Evolutionary conservation across 768 basidiomycete species (phyloP), one percentile per base, ranked within the genome.

Genomic region (Floccularia luteovirens): DNA sequence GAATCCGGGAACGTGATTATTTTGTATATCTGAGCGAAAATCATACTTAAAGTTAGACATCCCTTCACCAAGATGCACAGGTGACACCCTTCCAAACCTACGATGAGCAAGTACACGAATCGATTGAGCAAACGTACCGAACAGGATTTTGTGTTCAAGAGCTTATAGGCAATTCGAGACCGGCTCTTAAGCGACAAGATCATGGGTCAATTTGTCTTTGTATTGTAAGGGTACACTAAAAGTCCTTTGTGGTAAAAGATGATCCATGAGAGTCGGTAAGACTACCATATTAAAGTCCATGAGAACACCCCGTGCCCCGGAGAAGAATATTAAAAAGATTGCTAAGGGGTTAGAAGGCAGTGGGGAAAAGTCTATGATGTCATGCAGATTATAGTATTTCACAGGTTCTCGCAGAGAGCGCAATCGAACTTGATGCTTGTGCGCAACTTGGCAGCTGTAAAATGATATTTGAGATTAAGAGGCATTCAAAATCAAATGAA

Each of bases 371-470:
- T 58, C 55, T 57, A 58, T 55, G 45, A 52, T 48, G 59, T 63
- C 56, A 49, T 66, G 57, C 60, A 56, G 52, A 61, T 58, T 53
- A 61, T 27, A 62, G 59, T 68, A 59, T 57, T 56, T 71, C 74
- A 82, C 60, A 82, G 61, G 63, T 58, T 74, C 59, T 80, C 67
- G 59, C 84, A 87, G 54, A 87, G 58, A 28, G 75, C 62, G 67
- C 84, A 87, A 43, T 73, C 61, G 52, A 83, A 59, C 49, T 72
- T 69, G 53, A 89, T 53, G 45, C 61, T 67, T 47, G 67, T 67
- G 43, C 74, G 77, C 67, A 90, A 74, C 36, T 75, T 60, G 46
- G 65, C 69, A 49, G 82, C 83, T 86, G 48, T 13, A 43, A 42
- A 37, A 19, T 24, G 38, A 8, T 38, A 24, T 20, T 39, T 41